Conservation (phyloP, 2,329 filamentous ascomycete genomes). For the Sodiomyces alkalinus region DNA sequence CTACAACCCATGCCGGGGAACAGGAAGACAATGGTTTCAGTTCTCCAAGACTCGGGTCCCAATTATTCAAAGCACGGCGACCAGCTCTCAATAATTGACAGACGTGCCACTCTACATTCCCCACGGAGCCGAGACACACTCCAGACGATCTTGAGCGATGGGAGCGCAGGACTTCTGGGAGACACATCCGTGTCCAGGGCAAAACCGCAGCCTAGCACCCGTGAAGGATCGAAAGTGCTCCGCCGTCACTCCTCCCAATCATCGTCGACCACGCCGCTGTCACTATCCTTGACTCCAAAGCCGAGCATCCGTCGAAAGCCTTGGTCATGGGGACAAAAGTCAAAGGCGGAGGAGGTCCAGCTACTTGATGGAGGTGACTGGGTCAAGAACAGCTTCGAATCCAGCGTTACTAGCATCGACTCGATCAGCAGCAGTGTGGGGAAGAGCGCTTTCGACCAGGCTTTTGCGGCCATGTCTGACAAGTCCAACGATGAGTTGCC, state of each 20-base stretch:
- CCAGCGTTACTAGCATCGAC: conserved; percentile 9
- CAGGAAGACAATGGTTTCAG: conserved; percentile 18
- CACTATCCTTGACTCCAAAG: too few relatives aligned
- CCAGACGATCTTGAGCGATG: conserved; percentile 34
- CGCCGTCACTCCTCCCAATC: too few relatives aligned
- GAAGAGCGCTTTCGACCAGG: conserved; percentile 14
- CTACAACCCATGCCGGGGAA: conserved; percentile 17
- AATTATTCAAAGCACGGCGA: conserved; percentile 19
- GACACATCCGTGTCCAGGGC: conserved; percentile 5
- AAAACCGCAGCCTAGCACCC: too few relatives aligned
- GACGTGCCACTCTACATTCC: conserved; percentile 19
- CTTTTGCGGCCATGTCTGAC: conserved; percentile 8
- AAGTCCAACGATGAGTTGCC: conserved; percentile 1
- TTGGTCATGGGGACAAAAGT: too few relatives aligned
- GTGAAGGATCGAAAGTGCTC: too few relatives aligned
- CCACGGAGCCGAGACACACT: conserved; percentile 31
- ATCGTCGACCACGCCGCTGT: too few relatives aligned
- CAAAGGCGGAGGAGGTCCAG: neutral
- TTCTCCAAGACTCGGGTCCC: conserved; percentile 19
- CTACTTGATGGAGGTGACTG: conserved; percentile 4
- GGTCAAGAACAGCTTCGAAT: conserved; percentile 7
- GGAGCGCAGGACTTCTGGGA: conserved; percentile 29
- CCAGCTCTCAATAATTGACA: conserved; percentile 18
- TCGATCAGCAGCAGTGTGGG: conserved; percentile 11
- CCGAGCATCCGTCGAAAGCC: conserved; percentile 6